These are phyloP conservation scores for Prunus dulcis DNA, from an alignment of 306 rosid genomes.

Conservation along the genomic window DNA sequence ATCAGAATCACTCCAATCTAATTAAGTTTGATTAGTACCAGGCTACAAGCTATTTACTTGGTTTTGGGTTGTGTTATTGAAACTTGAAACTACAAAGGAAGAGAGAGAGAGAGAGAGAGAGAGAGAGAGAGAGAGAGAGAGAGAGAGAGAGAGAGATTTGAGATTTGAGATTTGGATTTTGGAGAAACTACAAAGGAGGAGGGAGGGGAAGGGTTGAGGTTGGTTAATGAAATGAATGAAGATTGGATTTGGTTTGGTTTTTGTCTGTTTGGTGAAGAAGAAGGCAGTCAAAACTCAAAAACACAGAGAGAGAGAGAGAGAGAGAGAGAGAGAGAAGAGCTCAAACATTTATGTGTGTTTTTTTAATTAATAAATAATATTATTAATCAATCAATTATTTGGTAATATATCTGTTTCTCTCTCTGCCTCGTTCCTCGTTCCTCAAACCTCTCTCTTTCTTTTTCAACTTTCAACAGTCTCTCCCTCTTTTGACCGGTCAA, in stretches of 20 bases:
- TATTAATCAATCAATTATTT: background rate
- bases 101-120: constrained; percentile 1
- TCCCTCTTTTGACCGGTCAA: constrained; percentile 64
- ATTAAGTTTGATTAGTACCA: background rate
- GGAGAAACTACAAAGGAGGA: background rate
- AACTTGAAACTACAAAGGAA: background rate
- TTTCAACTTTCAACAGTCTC: constrained; percentile 37
- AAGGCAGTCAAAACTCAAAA: constrained; percentile 35
- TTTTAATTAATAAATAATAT: background rate
- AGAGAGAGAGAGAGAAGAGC: constrained; percentile 7
- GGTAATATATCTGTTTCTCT: background rate
- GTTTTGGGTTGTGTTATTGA: no score
- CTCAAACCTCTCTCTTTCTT: background rate
- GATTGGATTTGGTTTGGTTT: constrained; percentile 6
- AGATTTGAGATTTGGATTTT: background rate
- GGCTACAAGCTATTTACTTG: no score
- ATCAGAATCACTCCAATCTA: background rate
- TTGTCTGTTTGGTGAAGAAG: constrained; percentile 21
- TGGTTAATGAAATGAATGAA: background rate
- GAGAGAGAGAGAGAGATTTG: background rate
- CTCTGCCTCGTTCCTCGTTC: background rate
- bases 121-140: background rate
- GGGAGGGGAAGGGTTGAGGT: background rate
- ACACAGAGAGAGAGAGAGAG: constrained; percentile 9
- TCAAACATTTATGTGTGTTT: constrained; percentile 10